Evolutionary conservation across 2,329 filamentous ascomycete genomes (phyloP).

Genomic region (Paecilomyces sp.): DNA sequence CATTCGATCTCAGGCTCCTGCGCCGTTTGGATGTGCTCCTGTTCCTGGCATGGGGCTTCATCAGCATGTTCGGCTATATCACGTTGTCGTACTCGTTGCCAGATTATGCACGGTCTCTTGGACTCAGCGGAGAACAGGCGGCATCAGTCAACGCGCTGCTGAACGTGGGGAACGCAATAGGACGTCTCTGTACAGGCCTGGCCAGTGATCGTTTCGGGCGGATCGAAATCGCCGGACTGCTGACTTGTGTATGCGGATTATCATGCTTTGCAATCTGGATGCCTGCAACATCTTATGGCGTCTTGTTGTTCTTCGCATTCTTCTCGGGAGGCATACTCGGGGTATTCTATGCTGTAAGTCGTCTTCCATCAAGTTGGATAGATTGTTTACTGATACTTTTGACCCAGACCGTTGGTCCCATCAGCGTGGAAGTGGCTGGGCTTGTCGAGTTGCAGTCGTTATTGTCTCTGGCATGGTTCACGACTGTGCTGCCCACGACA

Average conservation of each 20-base stretch:
- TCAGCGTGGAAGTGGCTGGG: constrained; percentile 20
- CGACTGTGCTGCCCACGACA: constrained; percentile 33
- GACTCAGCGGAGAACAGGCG: constrained; percentile 32
- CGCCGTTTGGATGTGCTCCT: not conserved
- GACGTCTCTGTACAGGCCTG: constrained; percentile 40
- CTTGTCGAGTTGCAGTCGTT: constrained; percentile 16
- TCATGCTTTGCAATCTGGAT: constrained; percentile 41
- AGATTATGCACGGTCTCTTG: constrained; percentile 39
- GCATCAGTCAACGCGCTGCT: constrained; percentile 36
- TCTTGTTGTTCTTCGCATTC: constrained; percentile 38
- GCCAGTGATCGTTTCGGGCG: constrained; percentile 35
- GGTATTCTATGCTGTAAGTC: constrained; percentile 35
- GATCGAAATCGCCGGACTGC: not conserved
- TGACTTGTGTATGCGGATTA: constrained; percentile 27
- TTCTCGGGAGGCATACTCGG: constrained; percentile 39
- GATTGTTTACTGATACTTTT: too few relatives aligned
- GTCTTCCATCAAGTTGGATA: too few relatives aligned
- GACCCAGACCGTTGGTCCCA: constrained; percentile 15
- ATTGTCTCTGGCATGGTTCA: constrained; percentile 19
- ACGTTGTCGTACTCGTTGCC: constrained; percentile 41
- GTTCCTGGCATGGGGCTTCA: constrained; percentile 19
- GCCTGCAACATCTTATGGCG: constrained; percentile 34
- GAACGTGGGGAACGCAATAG: constrained; percentile 43
- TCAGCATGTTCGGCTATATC: constrained; percentile 43
- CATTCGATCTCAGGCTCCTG: not conserved